These are phyloP conservation scores for Podila epicladia DNA, from an alignment of 192 early-diverging fungal species.

Conservation along the genomic window DNA sequence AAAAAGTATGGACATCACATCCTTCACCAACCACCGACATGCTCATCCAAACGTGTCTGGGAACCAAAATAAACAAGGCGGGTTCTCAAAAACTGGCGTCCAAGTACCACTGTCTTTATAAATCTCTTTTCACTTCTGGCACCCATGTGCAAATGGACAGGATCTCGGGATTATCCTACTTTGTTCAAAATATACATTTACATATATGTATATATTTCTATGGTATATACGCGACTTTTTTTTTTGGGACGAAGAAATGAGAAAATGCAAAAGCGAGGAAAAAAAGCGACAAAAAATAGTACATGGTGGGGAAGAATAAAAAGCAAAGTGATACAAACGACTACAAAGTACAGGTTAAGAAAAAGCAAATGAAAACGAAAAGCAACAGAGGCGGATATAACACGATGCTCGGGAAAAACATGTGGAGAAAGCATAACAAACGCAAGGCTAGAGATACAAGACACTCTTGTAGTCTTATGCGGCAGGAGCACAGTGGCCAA, in stretches of 20 bases:
- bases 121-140: too few species aligned
- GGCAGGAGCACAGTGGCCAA: slow-evolving; percentile 59
- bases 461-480: slow-evolving; percentile 40
- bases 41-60: background rate
- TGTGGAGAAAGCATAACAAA: background rate
- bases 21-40: too few species aligned
- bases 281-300: background rate
- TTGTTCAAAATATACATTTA: too few species aligned
- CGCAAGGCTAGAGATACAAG: background rate
- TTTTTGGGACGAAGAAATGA: background rate
- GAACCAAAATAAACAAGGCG: slow-evolving; percentile 2
- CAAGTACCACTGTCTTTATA: background rate
- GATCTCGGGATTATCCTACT: too few species aligned
- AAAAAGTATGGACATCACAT: too few species aligned
- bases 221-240: too few species aligned
- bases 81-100: background rate
- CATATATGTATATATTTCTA: too few species aligned
- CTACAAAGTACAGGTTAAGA: background rate
- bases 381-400: background rate
- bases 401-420: background rate
- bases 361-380: slow-evolving; percentile 5
- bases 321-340: background rate
- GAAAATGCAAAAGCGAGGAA: background rate
- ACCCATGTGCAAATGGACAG: too few species aligned
- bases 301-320: background rate